phyloP scores from a whole-genome alignment of 768 basidiomycete genomes.

The Phylloporus arenicola region DNA sequence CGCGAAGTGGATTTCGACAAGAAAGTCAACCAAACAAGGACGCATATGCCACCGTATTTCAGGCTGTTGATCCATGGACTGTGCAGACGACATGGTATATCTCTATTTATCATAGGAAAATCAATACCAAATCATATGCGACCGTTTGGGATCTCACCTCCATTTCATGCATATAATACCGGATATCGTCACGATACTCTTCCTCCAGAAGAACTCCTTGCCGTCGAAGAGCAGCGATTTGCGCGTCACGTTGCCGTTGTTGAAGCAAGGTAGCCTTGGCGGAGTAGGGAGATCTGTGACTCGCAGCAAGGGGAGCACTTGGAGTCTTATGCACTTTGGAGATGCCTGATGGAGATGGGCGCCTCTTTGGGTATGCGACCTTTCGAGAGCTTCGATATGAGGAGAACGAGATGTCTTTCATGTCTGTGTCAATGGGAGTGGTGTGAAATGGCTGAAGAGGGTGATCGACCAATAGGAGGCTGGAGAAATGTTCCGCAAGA shows the following conservation, averaged over 20 bases:
- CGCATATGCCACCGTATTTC: constrained; percentile 99
- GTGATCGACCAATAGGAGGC: constrained; percentile 41
- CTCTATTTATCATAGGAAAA: constrained; percentile 41
- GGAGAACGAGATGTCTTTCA: constrained; percentile 71
- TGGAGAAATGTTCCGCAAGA: constrained; percentile 25
- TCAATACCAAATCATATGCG: constrained; percentile 5
- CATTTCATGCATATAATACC: constrained; percentile 94
- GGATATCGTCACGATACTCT: constrained; percentile 92
- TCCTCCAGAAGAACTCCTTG: constrained; percentile 84
- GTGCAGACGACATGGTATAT: constrained; percentile 82
- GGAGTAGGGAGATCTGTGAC: constrained; percentile 61
- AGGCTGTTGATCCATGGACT: constrained; percentile 98
- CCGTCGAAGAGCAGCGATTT: constrained; percentile 61
- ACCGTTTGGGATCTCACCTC: constrained; percentile 62
- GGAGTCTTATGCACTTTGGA: constrained; percentile 61
- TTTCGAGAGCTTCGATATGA: constrained; percentile 58
- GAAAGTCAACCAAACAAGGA: constrained; percentile 95
- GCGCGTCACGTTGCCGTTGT: constrained; percentile 65
- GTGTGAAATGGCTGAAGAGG: constrained; percentile 37
- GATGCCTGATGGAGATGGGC: constrained; percentile 77
- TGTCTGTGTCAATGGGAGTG: constrained; percentile 35
- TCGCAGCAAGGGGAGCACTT: constrained; percentile 39
- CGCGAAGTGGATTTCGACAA: constrained; percentile 97
- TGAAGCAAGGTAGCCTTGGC: constrained; percentile 54
- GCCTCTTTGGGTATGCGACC: constrained; percentile 76